Evolutionary conservation across 208 protist species (phyloP).

Genomic region (Jaenimonas drosophilae): DNA sequence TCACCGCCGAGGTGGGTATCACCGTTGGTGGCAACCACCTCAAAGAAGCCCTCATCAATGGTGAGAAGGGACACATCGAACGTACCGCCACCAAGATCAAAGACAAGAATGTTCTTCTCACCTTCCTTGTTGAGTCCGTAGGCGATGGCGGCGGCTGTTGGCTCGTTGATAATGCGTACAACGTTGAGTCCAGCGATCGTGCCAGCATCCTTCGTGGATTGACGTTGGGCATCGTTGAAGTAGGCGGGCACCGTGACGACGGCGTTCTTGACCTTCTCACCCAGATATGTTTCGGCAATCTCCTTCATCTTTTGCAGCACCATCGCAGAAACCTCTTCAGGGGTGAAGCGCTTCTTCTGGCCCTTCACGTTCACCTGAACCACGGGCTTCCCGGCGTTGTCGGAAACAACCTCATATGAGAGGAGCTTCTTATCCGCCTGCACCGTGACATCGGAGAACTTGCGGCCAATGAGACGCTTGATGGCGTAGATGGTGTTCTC

Average conservation of each 20-base stretch:
- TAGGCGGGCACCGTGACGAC: slow-evolving; percentile 97
- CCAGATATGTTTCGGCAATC: slow-evolving; percentile 94
- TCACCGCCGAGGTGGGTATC: slow-evolving; percentile 98
- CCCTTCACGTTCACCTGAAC: slow-evolving; percentile 68
- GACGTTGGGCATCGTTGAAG: slow-evolving; percentile 96
- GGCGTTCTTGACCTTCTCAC: slow-evolving; percentile 87
- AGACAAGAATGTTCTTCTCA: slow-evolving; percentile 90
- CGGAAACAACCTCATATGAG: slow-evolving; percentile 89
- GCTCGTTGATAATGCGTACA: slow-evolving; percentile 97
- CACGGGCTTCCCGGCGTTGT: slow-evolving; percentile 77
- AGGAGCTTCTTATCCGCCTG: slow-evolving; percentile 94
- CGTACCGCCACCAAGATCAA: slow-evolving; percentile 95
- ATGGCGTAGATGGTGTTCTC: slow-evolving; percentile 91
- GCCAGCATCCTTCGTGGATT: slow-evolving; percentile 98
- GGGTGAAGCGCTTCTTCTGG: slow-evolving; percentile 88
- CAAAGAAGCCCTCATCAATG: slow-evolving; percentile 97
- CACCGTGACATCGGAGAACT: slow-evolving; percentile 82
- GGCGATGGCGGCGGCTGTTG: slow-evolving; percentile 95
- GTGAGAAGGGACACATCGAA: slow-evolving; percentile 97
- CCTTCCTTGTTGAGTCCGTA: slow-evolving; percentile 93
- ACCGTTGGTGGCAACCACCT: slow-evolving; percentile 97
- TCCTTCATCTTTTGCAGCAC: slow-evolving; percentile 97
- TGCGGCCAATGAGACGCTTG: slow-evolving; percentile 92
- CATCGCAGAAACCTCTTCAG: slow-evolving; percentile 96
- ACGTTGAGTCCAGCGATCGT: slow-evolving; percentile 95